Base-by-base conservation (phyloP, 441 rosid species). In the Populus hybrid region DNA sequence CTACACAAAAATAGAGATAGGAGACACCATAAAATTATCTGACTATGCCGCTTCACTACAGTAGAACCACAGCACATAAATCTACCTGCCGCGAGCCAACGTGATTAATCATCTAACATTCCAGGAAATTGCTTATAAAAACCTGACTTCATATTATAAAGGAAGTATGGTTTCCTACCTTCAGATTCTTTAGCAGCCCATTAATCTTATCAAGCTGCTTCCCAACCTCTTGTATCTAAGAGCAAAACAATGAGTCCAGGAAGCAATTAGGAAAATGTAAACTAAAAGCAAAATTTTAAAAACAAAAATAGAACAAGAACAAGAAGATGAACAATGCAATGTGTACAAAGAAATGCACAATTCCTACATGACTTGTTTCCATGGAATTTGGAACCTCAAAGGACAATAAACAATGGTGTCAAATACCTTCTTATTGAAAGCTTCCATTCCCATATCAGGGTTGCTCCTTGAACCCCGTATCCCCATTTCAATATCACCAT, bases 401-500 rank as follows among this genome's bases (percentile, higher is more conserved):
- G 8, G 28, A 50, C 23, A 2, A 34, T 9, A 26, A 24, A 35
- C 24, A 28, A 6, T 6, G 71, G 24, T 6, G 30, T 10, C 24
- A 30, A 21, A 67, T 70, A 89, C 93, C 92, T 90, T 92, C 84
- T 86, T 89, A 76, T 88, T 82, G 85, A 91, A 91, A 82, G 88
- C 82, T 72, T 89, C 91, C 86, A 90, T 86, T 81, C 92, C 95
- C 86, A 83, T 75, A 70, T 91, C 92, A 0, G 93, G 83, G 85
- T 77, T 88, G 75, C 84, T 81, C 71, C 84, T 78, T 0, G 90
- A 79, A 76, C 38, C 71, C 67, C 35, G 85, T 59, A 28, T 57
- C 71, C 95, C 92, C 95, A 91, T 91, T 83, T 91, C 95, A 3
- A 91, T 82, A 79, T 89, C 95, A 68, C 75, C 67, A 72, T 83